Evolutionary conservation across 1,284 basidiomycete species (phyloP).

Genomic region (Ceratobasidium sp.): DNA sequence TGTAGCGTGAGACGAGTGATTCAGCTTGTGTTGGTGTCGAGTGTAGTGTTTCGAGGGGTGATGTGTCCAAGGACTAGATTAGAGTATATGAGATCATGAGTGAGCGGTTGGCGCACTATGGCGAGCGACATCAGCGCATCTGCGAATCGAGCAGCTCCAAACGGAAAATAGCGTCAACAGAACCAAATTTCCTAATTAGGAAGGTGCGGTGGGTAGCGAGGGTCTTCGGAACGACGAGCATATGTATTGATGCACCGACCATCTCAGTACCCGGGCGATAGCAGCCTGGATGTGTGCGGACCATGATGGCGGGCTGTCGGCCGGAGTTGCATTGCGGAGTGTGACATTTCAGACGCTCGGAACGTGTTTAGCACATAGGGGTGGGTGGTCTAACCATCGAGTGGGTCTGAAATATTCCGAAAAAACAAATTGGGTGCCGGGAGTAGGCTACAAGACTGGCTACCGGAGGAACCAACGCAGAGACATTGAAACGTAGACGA

Average conservation of each 20-base stretch:
- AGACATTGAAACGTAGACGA: too few species aligned
- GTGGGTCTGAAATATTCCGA: too few species aligned
- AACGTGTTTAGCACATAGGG: too few species aligned
- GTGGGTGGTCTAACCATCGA: too few species aligned
- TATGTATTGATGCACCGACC: background rate
- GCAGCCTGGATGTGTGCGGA: background rate
- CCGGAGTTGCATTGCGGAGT: too few species aligned
- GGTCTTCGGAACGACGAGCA: background rate
- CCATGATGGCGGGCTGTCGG: background rate
- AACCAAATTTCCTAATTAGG: conserved; percentile 17
- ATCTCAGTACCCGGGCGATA: conserved; percentile 25
- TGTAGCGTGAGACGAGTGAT: background rate
- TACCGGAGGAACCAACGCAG: too few species aligned
- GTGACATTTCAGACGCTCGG: too few species aligned
- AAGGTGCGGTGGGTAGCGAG: background rate
- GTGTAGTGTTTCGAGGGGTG: conserved; percentile 1
- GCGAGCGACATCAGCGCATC: conserved; percentile 10
- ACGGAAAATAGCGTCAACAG: background rate
- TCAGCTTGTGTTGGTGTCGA: background rate
- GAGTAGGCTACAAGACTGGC: too few species aligned
- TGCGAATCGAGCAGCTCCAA: conserved; percentile 20
- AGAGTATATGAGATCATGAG: background rate
- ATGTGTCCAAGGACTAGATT: background rate
- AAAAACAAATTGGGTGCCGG: too few species aligned
- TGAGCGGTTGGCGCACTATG: conserved; percentile 14